Evolutionary conservation across 2,329 filamentous ascomycete species (phyloP), one percentile per base, ranked within the genome.

Genomic region (Plenodomus biglobosus): DNA sequence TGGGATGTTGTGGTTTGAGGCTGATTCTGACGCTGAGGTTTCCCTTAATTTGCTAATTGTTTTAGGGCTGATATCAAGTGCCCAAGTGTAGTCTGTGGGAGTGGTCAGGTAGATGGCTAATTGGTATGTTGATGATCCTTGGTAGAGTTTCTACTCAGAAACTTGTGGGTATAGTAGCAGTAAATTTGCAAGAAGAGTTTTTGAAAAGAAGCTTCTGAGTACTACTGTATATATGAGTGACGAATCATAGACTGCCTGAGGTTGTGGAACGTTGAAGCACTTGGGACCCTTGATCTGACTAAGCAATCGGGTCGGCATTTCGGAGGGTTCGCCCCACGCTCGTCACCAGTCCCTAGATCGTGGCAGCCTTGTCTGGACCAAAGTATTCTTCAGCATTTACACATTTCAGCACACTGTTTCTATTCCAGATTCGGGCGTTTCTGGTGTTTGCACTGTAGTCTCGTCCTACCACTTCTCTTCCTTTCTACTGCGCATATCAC

Each of bases 241-340:
- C n/a, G n/a, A n/a, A n/a, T n/a, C n/a, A n/a, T n/a, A n/a, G n/a
- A n/a, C n/a, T n/a, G n/a, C n/a, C n/a, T n/a, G n/a, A n/a, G n/a
- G n/a, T n/a, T n/a, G n/a, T n/a, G n/a, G n/a, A n/a, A n/a, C n/a
- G n/a, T n/a, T n/a, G n/a, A n/a, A n/a, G n/a, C n/a, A n/a, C n/a
- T n/a, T n/a, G n/a, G n/a, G 27, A 32, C 27, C 27, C 27, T 32
- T 15, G 2, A 20, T 42, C 37, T 54, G 52, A 54, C 44, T 54
- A 47, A 54, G 39, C 18, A 18, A 20, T 15, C 24, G 7, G 8
- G 22, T 18, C 46, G 46, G 48, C 20, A 18, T 46, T 48, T 53
- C 56, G 44, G 47, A 52, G 50, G 53, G 18, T 2, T 38, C 34
- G 42, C 48, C 56, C 56, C 56, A 55, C 53, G 56, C 46, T 32